Conservation (phyloP, 2,329 filamentous ascomycete genomes). For the Lachnellula suecica region DNA sequence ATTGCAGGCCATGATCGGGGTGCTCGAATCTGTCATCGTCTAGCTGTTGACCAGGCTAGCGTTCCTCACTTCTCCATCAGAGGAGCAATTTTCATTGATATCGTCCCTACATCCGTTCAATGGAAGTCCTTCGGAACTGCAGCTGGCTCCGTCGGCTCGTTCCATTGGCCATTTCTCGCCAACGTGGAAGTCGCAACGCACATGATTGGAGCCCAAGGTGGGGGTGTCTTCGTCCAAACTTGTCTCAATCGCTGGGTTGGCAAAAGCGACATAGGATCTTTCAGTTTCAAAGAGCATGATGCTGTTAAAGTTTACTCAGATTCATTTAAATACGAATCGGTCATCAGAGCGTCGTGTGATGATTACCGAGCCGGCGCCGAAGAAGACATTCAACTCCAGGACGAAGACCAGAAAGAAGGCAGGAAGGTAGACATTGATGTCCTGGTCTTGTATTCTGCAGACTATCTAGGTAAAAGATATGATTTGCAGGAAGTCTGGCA, state of each 20-base stretch:
- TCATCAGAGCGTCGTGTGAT: slow-evolving; percentile 42
- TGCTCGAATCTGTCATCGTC: slow-evolving; percentile 47
- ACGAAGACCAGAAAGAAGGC: slow-evolving; percentile 42
- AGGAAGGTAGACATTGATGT: slow-evolving; percentile 42
- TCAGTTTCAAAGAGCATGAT: slow-evolving; percentile 31
- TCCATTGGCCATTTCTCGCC: slow-evolving; percentile 52
- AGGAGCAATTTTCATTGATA: slow-evolving; percentile 45
- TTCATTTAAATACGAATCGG: slow-evolving; percentile 42
- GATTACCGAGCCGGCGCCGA: slow-evolving; percentile 46
- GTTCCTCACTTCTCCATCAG: slow-evolving; percentile 35
- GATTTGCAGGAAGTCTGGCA: slow-evolving; percentile 34
- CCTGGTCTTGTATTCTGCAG: slow-evolving; percentile 43
- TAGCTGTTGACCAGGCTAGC: slow-evolving; percentile 41
- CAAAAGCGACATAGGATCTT: slow-evolving; percentile 20
- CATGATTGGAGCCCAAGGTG: slow-evolving; percentile 43
- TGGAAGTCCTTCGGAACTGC: slow-evolving; percentile 42
- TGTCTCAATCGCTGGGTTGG: slow-evolving; percentile 35
- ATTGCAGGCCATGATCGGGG: slow-evolving; percentile 50
- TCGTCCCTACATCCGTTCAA: slow-evolving; percentile 47
- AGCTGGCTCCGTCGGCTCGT: slow-evolving; percentile 32
- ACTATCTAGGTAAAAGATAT: slow-evolving; percentile 41
- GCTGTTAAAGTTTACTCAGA: slow-evolving; percentile 43
- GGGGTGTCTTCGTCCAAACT: slow-evolving; percentile 36
- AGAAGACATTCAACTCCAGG: slow-evolving; percentile 43
- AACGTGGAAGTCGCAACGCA: slow-evolving; percentile 41